A percentile compares a stretch with the other conserved stretches of the same genome.
These are phyloP conservation scores for Lanzia echinophila DNA, from an alignment of 2,329 filamentous ascomycete genomes.

Conservation along the genomic window DNA sequence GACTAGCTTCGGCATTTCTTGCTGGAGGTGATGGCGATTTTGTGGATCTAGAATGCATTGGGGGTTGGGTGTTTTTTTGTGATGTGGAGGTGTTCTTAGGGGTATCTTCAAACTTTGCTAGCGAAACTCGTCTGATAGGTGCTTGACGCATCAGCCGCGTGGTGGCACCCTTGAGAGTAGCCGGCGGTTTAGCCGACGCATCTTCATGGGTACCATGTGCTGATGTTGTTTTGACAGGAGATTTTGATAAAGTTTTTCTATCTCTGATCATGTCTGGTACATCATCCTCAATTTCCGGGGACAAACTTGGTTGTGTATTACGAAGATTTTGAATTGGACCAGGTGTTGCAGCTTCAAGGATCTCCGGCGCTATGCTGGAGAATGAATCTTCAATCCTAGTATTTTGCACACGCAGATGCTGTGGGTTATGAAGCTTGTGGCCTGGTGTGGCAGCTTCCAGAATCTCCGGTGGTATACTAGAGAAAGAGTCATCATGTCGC, in stretches of 20 bases:
- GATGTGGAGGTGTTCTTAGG: background rate
- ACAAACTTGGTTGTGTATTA: background rate
- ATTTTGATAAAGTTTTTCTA: background rate
- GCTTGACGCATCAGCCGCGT: constrained; percentile 15
- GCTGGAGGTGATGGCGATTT: constrained; percentile 4
- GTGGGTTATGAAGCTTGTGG: constrained; percentile 11
- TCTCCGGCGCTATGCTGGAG: constrained; percentile 22
- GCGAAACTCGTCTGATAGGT: constrained; percentile 1
- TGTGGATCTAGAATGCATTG: background rate
- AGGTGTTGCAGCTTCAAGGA: constrained; percentile 22
- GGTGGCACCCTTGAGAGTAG: constrained; percentile 13
- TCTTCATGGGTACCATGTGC: constrained; percentile 16
- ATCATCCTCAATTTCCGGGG: background rate
- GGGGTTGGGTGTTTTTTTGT: constrained; percentile 1
- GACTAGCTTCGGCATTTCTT: background rate
- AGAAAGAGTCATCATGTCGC: constrained; percentile 22
- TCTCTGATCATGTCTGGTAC: background rate
- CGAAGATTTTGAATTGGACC: background rate
- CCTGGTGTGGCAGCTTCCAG: constrained; percentile 20
- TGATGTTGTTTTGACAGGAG: constrained; percentile 3
- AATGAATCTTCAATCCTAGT: constrained; percentile 19
- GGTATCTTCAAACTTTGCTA: background rate
- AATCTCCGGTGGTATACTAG: constrained; percentile 19
- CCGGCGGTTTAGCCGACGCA: constrained; percentile 18
- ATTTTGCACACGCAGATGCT: constrained; percentile 16